Evolutionary conservation across 345 rosid species (phyloP).

Genomic region (Pistacia integerrima): DNA sequence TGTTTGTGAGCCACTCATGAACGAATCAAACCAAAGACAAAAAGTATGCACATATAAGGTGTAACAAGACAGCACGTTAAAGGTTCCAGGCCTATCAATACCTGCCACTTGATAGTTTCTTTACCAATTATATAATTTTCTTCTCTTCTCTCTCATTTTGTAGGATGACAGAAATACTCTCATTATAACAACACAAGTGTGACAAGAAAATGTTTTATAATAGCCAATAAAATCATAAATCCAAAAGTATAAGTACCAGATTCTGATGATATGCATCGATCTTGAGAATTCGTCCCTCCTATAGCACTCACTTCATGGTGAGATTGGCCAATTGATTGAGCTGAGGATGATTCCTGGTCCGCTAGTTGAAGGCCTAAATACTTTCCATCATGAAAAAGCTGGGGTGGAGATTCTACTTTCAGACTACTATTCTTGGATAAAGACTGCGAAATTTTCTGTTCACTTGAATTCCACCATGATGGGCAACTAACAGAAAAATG

Average conservation of each 20-base stretch:
- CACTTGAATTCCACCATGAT: constrained; percentile 41
- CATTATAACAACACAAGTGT: neutral
- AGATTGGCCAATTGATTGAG: constrained; percentile 38
- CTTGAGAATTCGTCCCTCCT: constrained; percentile 39
- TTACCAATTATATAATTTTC: neutral
- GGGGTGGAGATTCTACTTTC: constrained; percentile 31
- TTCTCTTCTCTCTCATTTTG: neutral
- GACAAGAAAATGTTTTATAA: neutral
- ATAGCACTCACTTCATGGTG: constrained; percentile 30
- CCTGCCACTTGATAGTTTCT: neutral
- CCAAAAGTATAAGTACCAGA: constrained; percentile 33
- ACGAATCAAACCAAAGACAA: neutral
- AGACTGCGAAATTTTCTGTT: constrained; percentile 23
- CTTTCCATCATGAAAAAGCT: constrained; percentile 28
- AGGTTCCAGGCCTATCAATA: neutral
- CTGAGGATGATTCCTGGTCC: constrained; percentile 45
- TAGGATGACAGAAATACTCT: neutral
- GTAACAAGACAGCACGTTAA: neutral
- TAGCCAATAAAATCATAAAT: neutral
- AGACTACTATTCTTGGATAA: constrained; percentile 26
- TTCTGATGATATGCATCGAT: constrained; percentile 43
- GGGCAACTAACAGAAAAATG: constrained; percentile 28
- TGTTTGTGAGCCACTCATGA: neutral
- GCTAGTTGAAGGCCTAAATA: constrained; percentile 36
- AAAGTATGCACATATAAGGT: neutral